phyloP scores from a whole-genome alignment of 805 yeast genomes.

The Yamadazyma phyllophila region DNA sequence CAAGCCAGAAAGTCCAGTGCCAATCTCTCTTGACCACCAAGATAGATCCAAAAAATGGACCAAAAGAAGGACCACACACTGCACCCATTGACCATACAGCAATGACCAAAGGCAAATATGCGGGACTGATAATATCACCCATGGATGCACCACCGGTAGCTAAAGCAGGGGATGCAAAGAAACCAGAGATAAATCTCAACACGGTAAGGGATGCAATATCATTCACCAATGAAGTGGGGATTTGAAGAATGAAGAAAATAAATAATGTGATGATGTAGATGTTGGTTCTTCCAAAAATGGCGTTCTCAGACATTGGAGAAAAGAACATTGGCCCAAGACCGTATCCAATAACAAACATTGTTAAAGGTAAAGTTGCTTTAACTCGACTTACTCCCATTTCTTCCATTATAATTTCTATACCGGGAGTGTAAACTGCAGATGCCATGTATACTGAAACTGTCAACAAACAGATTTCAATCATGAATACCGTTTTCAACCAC shows the following conservation, averaged over 20 bases:
- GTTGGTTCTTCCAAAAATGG: constrained; percentile 51
- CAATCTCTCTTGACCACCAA: constrained; percentile 51
- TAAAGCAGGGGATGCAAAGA: constrained; percentile 54
- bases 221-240: constrained; percentile 53
- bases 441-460: constrained; percentile 52
- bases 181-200: constrained; percentile 52
- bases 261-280: constrained; percentile 49
- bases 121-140: constrained; percentile 45
- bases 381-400: constrained; percentile 45
- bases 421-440: constrained; percentile 56
- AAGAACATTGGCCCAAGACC: constrained; percentile 62
- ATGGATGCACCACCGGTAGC: constrained; percentile 60
- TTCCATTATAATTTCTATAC: constrained; percentile 41
- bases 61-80: constrained; percentile 53
- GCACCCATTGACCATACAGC: constrained; percentile 55
- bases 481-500: constrained; percentile 36
- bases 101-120: constrained; percentile 45
- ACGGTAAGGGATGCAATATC: constrained; percentile 53
- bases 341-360: constrained; percentile 59
- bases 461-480: constrained; percentile 20
- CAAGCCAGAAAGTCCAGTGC: constrained; percentile 58
- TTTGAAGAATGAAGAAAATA: constrained; percentile 51
- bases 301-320: constrained; percentile 59
- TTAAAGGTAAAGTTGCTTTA: constrained; percentile 50
- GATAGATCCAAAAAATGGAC: constrained; percentile 57